Conservation (phyloP, 768 basidiomycete genomes). For the Holtermannia corniformis region DNA sequence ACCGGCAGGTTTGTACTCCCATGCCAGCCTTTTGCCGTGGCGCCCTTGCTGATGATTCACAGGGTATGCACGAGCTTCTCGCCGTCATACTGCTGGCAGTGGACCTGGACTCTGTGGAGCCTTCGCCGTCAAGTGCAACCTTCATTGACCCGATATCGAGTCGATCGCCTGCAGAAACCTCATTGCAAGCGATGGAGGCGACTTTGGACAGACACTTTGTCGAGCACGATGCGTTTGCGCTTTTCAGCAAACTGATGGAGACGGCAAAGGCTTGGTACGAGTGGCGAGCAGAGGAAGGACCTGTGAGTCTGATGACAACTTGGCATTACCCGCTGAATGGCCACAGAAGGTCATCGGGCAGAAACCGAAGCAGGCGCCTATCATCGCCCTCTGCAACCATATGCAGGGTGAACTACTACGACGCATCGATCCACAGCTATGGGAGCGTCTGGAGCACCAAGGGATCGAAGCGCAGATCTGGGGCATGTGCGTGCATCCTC, state of each 20-base stretch:
- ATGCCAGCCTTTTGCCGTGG: neutral
- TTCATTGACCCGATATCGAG: neutral
- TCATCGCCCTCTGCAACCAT: slow-evolving; percentile 68
- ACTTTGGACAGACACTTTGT: slow-evolving; percentile 34
- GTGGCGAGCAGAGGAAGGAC: slow-evolving; percentile 35
- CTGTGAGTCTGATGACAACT: slow-evolving; percentile 25
- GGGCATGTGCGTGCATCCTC: slow-evolving; percentile 62
- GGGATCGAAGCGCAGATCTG: slow-evolving; percentile 95
- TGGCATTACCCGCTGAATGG: slow-evolving; percentile 40
- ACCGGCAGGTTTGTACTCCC: slow-evolving; percentile 55
- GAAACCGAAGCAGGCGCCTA: slow-evolving; percentile 52
- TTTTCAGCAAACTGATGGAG: slow-evolving; percentile 74
- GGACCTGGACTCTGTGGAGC: slow-evolving; percentile 66
- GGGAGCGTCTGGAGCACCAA: slow-evolving; percentile 61
- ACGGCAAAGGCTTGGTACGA: slow-evolving; percentile 66
- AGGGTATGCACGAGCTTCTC: slow-evolving; percentile 93
- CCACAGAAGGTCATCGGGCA: neutral
- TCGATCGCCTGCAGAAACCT: neutral
- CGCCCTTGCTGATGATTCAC: neutral
- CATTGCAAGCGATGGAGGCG: slow-evolving; percentile 19
- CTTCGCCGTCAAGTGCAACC: neutral
- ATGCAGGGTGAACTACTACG: slow-evolving; percentile 67
- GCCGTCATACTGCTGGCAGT: slow-evolving; percentile 76
- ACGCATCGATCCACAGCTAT: slow-evolving; percentile 68
- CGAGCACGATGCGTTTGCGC: slow-evolving; percentile 68